These are phyloP conservation scores for Cryptococcus sp. DNA, from an alignment of 1,284 basidiomycete genomes.

Conservation along the genomic window DNA sequence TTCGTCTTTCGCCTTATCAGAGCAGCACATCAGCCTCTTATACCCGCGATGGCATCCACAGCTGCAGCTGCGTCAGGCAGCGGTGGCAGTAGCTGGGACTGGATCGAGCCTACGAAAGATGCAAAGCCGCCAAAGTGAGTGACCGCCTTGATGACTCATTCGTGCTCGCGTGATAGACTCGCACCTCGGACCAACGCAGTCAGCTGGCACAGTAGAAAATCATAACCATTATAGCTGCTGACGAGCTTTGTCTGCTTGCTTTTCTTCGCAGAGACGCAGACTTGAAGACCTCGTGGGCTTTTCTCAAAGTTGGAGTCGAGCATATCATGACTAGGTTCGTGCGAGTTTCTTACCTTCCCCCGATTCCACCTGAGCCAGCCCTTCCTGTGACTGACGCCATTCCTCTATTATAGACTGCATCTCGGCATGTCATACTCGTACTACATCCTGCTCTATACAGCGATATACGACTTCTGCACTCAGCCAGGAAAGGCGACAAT, in stretches of 20 bases:
- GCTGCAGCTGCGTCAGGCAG: not conserved
- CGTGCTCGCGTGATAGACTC: slow-evolving; percentile 1
- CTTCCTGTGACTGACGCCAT: not conserved
- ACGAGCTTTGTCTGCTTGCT: not conserved
- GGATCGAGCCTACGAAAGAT: slow-evolving; percentile 34
- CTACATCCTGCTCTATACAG: slow-evolving; percentile 91
- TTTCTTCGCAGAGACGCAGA: slow-evolving; percentile 41
- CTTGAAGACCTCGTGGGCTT: slow-evolving; percentile 77
- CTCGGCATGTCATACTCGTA: slow-evolving; percentile 86
- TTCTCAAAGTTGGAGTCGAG: slow-evolving; percentile 84
- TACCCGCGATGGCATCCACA: too few relatives aligned
- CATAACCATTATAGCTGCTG: not conserved
- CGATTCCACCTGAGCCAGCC: not conserved
- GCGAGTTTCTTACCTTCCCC: not conserved
- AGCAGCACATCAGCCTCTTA: too few relatives aligned
- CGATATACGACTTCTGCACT: slow-evolving; percentile 96
- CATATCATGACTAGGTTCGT: slow-evolving; percentile 78
- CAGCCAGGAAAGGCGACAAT: slow-evolving; percentile 25
- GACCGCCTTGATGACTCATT: not conserved
- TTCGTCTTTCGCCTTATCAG: too few relatives aligned
- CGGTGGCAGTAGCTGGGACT: slow-evolving; percentile 9
- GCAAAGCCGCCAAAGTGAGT: slow-evolving; percentile 47
- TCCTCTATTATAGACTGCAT: slow-evolving; percentile 60
- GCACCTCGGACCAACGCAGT: not conserved
- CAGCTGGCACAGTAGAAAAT: not conserved